phyloP scores from a whole-genome alignment of 2,329 filamentous ascomycete genomes.

The Didymosphaeria variabile region DNA sequence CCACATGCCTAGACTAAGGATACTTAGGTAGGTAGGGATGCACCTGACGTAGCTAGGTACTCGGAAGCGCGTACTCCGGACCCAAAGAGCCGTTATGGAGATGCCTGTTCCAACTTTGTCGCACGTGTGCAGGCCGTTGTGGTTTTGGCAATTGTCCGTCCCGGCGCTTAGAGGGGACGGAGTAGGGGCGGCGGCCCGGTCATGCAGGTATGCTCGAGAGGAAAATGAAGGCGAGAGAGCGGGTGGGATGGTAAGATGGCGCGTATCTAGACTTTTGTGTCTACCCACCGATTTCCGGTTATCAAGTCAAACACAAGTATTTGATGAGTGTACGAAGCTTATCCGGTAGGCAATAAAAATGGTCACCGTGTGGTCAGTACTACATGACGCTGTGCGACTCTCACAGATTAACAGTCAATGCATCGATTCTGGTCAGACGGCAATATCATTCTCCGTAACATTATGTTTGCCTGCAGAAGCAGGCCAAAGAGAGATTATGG shows the following conservation, averaged over 20 bases:
- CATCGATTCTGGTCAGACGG: slow-evolving; percentile 14
- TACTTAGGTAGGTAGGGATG: neutral
- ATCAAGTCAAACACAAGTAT: too few relatives aligned
- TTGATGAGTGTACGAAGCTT: too few relatives aligned
- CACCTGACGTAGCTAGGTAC: neutral
- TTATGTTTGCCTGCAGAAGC: slow-evolving; percentile 31
- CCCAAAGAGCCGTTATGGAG: neutral
- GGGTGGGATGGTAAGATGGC: neutral
- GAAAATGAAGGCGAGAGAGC: neutral
- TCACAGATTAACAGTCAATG: neutral
- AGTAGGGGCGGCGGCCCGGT: neutral
- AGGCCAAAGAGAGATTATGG: slow-evolving; percentile 41
- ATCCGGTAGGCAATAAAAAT: too few relatives aligned
- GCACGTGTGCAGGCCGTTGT: slow-evolving; percentile 6
- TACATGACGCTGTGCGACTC: neutral
- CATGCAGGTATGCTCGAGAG: neutral
- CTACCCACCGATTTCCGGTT: too few relatives aligned
- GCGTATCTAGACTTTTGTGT: neutral
- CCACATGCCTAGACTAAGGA: neutral
- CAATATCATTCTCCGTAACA: slow-evolving; percentile 19
- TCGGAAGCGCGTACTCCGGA: neutral
- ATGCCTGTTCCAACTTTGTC: neutral
- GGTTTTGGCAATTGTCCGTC: neutral
- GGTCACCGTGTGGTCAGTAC: neutral
- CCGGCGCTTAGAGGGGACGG: neutral